Conservation (phyloP, 1,139 yeast genomes). For the Hyphopichia pseudoburtonii region DNA sequence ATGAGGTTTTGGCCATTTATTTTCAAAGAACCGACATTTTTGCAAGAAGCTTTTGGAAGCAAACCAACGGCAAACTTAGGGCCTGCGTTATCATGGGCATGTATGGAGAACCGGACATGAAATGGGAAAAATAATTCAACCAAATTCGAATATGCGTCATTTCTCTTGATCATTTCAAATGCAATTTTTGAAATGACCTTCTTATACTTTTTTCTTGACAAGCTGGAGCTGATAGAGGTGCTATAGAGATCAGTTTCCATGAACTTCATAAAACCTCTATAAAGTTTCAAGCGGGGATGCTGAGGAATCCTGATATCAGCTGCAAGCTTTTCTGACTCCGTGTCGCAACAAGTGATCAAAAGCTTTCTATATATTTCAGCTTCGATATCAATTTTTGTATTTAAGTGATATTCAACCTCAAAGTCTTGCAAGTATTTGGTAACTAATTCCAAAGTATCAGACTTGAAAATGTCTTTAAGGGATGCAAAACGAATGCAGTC, state of each 20-base stretch:
- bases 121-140: conserved; percentile 61
- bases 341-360: conserved; percentile 39
- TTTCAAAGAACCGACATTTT: conserved; percentile 31
- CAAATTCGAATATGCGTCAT: conserved; percentile 63
- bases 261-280: conserved; percentile 58
- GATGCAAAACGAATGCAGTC: conserved; percentile 34
- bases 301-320: conserved; percentile 36
- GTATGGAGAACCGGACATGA: conserved; percentile 59
- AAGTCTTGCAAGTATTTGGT: conserved; percentile 18
- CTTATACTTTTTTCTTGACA: conserved; percentile 50
- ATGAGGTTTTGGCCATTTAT: conserved; percentile 22
- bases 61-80: conserved; percentile 59
- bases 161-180: conserved; percentile 63
- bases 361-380: conserved; percentile 41
- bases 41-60: conserved; percentile 44
- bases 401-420: conserved; percentile 30
- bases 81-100: conserved; percentile 57
- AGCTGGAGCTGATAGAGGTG: conserved; percentile 34
- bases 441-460: conserved; percentile 18
- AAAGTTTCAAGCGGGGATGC: conserved; percentile 54
- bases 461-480: conserved; percentile 35
- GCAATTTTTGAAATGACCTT: conserved; percentile 54
- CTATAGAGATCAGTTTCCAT: conserved; percentile 57
- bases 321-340: conserved; percentile 36
- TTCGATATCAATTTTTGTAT: conserved; percentile 31